phyloP scores from a whole-genome alignment of 768 basidiomycete genomes.

The Termitomyces sp. region DNA sequence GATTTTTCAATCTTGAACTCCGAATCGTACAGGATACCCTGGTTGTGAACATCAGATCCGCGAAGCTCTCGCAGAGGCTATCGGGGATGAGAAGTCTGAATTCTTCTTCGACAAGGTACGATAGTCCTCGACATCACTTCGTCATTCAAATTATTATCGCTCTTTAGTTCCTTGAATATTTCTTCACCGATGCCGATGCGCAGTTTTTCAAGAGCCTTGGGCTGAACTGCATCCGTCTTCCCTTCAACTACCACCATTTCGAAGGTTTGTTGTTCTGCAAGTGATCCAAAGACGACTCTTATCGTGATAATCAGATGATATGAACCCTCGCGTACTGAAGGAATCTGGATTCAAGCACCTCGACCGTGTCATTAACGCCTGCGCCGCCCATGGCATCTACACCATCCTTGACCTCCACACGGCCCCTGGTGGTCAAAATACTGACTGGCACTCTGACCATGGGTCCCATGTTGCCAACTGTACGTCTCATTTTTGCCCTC shows the following conservation, averaged over 20 bases:
- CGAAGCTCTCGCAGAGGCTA: slow-evolving; percentile 56
- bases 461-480: slow-evolving; percentile 66
- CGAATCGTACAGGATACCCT: slow-evolving; percentile 57
- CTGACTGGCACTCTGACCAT: slow-evolving; percentile 78
- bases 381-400: slow-evolving; percentile 73
- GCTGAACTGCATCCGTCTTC: slow-evolving; percentile 74
- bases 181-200: slow-evolving; percentile 76
- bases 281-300: neutral
- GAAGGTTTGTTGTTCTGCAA: slow-evolving; percentile 36
- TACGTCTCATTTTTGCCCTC: slow-evolving; percentile 15
- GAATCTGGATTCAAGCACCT: slow-evolving; percentile 76
- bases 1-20: neutral
- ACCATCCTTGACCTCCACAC: slow-evolving; percentile 82
- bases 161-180: slow-evolving; percentile 73
- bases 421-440: slow-evolving; percentile 71
- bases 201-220: slow-evolving; percentile 75
- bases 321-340: slow-evolving; percentile 77
- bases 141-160: neutral
- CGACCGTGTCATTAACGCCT: slow-evolving; percentile 74
- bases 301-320: slow-evolving; percentile 44
- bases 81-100: slow-evolving; percentile 66
- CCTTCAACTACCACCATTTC: slow-evolving; percentile 75
- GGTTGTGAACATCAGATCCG: slow-evolving; percentile 82
- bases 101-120: slow-evolving; percentile 82
- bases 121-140: neutral